Conservation (phyloP, 306 rosid genomes). For the Ammopiptanthus mongolicus region DNA sequence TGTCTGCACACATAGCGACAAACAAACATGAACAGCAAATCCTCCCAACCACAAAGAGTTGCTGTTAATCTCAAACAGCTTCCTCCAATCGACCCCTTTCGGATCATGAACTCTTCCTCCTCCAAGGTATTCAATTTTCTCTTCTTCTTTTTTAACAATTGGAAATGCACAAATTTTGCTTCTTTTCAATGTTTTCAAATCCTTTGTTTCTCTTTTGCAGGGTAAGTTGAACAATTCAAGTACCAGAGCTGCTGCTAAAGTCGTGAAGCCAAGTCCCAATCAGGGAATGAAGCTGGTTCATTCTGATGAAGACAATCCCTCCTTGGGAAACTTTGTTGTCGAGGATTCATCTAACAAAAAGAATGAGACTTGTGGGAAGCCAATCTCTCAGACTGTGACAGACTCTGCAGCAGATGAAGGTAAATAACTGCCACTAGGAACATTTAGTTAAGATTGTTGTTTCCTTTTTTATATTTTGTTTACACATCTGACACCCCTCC, state of each 20-base stretch:
- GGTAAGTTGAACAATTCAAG: conserved; percentile 9
- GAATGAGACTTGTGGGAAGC: neutral
- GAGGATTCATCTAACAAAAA: neutral
- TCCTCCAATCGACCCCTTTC: conserved; percentile 30
- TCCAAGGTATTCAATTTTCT: conserved; percentile 12
- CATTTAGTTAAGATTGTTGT: neutral
- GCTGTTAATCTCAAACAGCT: conserved; percentile 20
- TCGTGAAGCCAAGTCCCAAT: conserved; percentile 8
- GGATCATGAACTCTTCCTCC: neutral
- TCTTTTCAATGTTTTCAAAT: neutral
- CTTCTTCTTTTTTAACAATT: neutral
- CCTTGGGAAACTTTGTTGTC: neutral
- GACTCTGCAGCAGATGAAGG: conserved; percentile 26
- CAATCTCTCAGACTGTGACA: neutral
- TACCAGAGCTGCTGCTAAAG: neutral
- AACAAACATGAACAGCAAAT: conserved; percentile 14
- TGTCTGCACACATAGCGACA: neutral
- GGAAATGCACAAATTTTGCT: neutral
- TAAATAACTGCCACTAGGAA: neutral
- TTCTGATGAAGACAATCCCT: neutral
- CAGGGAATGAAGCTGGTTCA: neutral
- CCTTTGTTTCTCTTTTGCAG: conserved; percentile 8
- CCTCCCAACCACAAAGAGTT: neutral
- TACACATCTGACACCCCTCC: neutral
- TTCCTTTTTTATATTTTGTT: neutral